Base-by-base conservation (phyloP, 1,139 yeast genomes). In the Meyerozyma sp. region DNA sequence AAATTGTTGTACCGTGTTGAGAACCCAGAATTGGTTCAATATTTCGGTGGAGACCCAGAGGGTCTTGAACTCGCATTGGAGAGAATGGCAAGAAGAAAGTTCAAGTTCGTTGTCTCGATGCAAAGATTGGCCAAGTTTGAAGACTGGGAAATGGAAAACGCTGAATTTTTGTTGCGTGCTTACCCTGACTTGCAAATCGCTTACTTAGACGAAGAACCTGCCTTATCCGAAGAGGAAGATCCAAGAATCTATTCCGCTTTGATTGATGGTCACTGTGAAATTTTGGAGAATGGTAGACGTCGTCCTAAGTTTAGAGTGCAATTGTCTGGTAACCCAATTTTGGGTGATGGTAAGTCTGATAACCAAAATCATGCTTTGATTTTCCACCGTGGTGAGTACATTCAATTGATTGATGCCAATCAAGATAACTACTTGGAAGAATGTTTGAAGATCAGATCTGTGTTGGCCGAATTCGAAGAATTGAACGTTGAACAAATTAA, bases 331-430 rank as follows among this genome's bases (percentile, higher is more conserved):
- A 93, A 93, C 70, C 98, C 98, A 63, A 93, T 93, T 68, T 79
- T 93, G 63, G 98, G 98, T 80, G 98, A 93, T 68, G 98, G 98
- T 83, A 93, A 93, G 71, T 88, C 98, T 61, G 98, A 93, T 80
- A 93, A 93, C 71, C 98, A 93, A 73, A 93, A 93, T 70, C 98
- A 91, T 70, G 90, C 98, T 51, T 70, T 93, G 57, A 89, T 93
- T 63, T 93, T 93, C 81, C 88, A 91, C 76, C 88, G 98, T 74
- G 98, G 98, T 81, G 98, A 93, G 74, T 93, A 93, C 70, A 82
- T 93, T 57, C 98, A 93, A 72, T 81, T 93, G 71, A 86, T 93
- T 62, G 98, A 93, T 84, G 98, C 98, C 55, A 93, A 93, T 69
- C 98, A 93, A 75, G 98, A 93, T 70, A 93, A 93, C 73, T 93